Percentiles rank a stretch among this genome's conserved stretches.
Conservation (phyloP, 176 grass and related monocot genomes). For the Eragrostis nindensis region DNA sequence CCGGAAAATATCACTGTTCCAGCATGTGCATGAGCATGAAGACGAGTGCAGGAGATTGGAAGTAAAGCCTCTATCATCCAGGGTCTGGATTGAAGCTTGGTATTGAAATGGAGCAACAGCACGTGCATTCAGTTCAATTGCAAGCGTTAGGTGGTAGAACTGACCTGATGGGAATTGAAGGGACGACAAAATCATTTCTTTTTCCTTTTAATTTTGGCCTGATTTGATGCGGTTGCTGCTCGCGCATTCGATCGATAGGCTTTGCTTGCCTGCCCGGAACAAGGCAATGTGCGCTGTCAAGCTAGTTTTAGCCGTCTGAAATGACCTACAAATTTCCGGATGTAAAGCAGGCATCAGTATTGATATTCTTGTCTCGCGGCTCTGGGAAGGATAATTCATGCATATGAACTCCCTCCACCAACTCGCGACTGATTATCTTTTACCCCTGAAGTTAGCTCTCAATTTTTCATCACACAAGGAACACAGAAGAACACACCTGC, state of each 20-base stretch:
- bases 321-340: conserved; percentile 26
- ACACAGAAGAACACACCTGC: neutral
- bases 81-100: conserved; percentile 39
- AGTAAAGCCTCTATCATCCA: conserved; percentile 5
- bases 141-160: conserved; percentile 41
- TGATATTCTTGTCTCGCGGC: conserved; percentile 2
- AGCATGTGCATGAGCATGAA: conserved; percentile 46
- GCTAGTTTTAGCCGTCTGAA: conserved; percentile 27
- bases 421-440: neutral
- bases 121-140: conserved; percentile 25
- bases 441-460: neutral
- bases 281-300: conserved; percentile 42
- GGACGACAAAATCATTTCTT: conserved; percentile 25
- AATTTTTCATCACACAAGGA: neutral
- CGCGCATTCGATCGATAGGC: neutral
- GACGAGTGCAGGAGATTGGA: conserved; percentile 29
- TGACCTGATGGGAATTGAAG: conserved; percentile 40
- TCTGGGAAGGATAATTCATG: neutral
- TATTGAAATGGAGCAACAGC: conserved; percentile 43
- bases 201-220: conserved; percentile 5
- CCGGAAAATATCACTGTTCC: conserved; percentile 32
- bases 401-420: neutral
- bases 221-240: conserved; percentile 14
- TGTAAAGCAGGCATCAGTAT: neutral
- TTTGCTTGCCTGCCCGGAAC: conserved; percentile 7